Conservation (phyloP, 805 yeast genomes). For the Candida sakaeoensis region DNA sequence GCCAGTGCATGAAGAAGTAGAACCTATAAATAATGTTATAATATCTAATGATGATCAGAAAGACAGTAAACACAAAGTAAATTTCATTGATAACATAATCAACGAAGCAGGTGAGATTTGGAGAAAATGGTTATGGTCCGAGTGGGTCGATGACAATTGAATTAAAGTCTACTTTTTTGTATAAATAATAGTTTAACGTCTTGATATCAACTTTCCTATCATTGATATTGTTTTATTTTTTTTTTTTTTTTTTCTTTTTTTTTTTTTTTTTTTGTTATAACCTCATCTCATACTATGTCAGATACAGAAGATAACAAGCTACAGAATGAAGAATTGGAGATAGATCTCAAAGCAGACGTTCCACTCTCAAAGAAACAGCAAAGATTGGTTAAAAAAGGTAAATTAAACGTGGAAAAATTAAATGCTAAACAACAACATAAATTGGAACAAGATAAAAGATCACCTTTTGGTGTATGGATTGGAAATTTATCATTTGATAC, state of each 20-base stretch:
- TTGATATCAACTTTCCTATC: not conserved
- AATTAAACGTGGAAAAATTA: constrained; percentile 61
- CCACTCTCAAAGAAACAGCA: constrained; percentile 92
- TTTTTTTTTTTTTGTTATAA: constrained; percentile 4
- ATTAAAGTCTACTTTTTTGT: too few relatives aligned
- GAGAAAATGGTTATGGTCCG: constrained; percentile 72
- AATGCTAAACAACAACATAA: constrained; percentile 21
- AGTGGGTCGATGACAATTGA: constrained; percentile 30
- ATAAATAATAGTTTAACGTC: too few relatives aligned
- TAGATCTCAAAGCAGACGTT: constrained; percentile 63
- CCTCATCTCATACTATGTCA: constrained; percentile 8
- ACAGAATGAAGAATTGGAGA: constrained; percentile 54
- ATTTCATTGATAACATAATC: constrained; percentile 70
- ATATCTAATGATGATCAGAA: constrained; percentile 27
- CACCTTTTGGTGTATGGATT: constrained; percentile 83
- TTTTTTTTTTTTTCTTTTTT: constrained; percentile 1
- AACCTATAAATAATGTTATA: constrained; percentile 10
- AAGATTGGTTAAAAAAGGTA: constrained; percentile 77
- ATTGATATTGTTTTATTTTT: not conserved
- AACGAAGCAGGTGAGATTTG: constrained; percentile 82
- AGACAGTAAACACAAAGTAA: constrained; percentile 38
- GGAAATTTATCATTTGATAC: constrained; percentile 91
- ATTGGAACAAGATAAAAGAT: constrained; percentile 40
- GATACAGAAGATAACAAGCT: constrained; percentile 11
- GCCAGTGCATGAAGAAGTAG: not conserved